Base-by-base conservation (phyloP, 1,284 basidiomycete genomes). In the Pascua sp. region DNA sequence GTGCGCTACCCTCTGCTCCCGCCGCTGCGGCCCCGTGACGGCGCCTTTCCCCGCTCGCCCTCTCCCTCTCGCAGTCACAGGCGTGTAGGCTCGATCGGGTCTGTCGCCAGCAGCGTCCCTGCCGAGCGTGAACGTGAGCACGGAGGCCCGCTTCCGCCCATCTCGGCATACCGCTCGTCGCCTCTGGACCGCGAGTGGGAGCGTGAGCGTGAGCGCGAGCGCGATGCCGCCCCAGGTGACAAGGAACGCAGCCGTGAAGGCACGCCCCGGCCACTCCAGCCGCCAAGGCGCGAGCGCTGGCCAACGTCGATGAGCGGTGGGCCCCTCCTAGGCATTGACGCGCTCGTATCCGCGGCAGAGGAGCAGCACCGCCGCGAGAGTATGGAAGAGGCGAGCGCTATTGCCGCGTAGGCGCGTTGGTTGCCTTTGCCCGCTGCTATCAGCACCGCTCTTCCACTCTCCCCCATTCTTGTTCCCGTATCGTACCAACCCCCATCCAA, bases 271-370 rank as follows among this genome's bases (percentile, higher is more conserved):
- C 56, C 56, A 4, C 60, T 58, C 5, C 46, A 41, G 5, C 42
- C 49, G 36, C 51, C 60, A 12, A 41, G 55, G 16, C 36, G 40
- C 16, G 49, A 49, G 40, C 61, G 57, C 43, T 53, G 57, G n/a
- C 17, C 24, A 9, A 58, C 56, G 60, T n/a, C 55, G 8, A 18
- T 52, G 2, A 44, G 39, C 39, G 47, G 54, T 13, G 54, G 57
- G 11, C 56, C 51, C 11, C 61, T 66, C 40, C 53, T 70, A 11
- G 72, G 72, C 38, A 75, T 75, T 39, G 71, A 67, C 17, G 73
- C 73, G n/a, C 57, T 75, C 11, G 66, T 73, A 24, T 65, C 61
- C 36, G 73, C 71, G 2, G 73, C 73, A 5, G 73, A 75, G 64
- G 67, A 63, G 48, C 24, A 32, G 24, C 64, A 65, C 40, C 60